phyloP scores from a whole-genome alignment of 164 flowering plant genomes.

The Piper longum region DNA sequence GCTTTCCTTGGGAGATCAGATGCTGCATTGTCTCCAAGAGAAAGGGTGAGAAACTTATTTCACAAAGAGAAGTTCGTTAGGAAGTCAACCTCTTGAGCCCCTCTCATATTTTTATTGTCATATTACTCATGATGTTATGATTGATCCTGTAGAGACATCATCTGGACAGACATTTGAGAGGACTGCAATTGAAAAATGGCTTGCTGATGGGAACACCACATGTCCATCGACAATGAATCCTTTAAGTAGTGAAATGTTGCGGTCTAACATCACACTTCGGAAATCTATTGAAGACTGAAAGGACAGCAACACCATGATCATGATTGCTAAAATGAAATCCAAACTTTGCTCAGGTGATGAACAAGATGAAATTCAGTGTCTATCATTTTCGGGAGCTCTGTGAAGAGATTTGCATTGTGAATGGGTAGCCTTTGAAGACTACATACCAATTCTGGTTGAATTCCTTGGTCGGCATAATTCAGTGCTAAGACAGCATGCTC shows the following conservation, averaged over 20 bases:
- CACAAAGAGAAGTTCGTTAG: slow-evolving; percentile 41
- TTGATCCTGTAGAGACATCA: slow-evolving; percentile 64
- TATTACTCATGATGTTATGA: slow-evolving; percentile 56
- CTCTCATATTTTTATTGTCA: slow-evolving; percentile 59
- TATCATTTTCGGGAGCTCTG: slow-evolving; percentile 43
- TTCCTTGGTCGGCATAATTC: slow-evolving; percentile 33
- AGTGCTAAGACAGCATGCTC: slow-evolving; percentile 32
- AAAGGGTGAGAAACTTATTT: slow-evolving; percentile 34
- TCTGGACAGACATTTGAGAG: slow-evolving; percentile 73
- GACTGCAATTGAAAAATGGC: slow-evolving; percentile 58
- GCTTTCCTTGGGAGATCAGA: slow-evolving; percentile 63
- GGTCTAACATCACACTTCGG: slow-evolving; percentile 55
- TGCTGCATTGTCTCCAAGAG: slow-evolving; percentile 41
- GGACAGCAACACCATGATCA: slow-evolving; percentile 61
- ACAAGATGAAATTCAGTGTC: slow-evolving; percentile 32
- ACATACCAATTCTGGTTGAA: slow-evolving; percentile 31
- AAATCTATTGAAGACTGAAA: slow-evolving; percentile 80
- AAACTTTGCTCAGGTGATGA: slow-evolving; percentile 34
- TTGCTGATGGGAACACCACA: slow-evolving; percentile 31
- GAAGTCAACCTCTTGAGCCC: slow-evolving; percentile 52
- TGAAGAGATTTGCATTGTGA: slow-evolving; percentile 42
- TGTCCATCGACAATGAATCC: slow-evolving; percentile 50
- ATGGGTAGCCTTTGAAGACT: slow-evolving; percentile 58
- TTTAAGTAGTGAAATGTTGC: slow-evolving; percentile 25
- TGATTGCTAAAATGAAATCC: slow-evolving; percentile 33